Conservation (phyloP, 768 basidiomycete genomes). For the Boletus eberwhitei region DNA sequence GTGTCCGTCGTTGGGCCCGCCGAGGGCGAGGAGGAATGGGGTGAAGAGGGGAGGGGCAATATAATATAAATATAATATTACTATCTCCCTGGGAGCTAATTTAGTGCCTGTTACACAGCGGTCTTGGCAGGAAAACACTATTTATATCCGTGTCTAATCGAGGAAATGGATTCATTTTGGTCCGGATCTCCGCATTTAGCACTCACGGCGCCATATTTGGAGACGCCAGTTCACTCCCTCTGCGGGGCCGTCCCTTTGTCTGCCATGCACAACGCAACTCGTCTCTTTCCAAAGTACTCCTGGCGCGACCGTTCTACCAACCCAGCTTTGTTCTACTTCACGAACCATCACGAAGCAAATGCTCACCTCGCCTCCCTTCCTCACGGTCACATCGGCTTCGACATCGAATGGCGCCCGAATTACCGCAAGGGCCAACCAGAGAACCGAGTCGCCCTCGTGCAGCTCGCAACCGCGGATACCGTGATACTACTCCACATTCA, state of each 20-base stretch:
- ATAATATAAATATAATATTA: too few relatives aligned
- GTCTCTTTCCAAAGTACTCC: conserved; percentile 17
- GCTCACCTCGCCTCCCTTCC: conserved; percentile 17
- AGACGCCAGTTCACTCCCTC: neutral
- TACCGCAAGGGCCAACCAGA: conserved; percentile 49
- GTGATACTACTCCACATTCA: conserved; percentile 66
- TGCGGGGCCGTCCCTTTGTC: conserved; percentile 5
- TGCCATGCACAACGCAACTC: conserved; percentile 1
- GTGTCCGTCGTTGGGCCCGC: neutral
- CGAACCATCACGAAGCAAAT: conserved; percentile 32
- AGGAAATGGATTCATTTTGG: conserved; percentile 20
- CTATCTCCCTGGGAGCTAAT: conserved; percentile 16
- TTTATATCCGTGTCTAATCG: conserved; percentile 26
- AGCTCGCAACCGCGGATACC: conserved; percentile 55
- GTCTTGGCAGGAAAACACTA: conserved; percentile 30
- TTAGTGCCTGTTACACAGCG: conserved; percentile 30
- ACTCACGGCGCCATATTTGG: too few relatives aligned
- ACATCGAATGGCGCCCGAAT: conserved; percentile 77
- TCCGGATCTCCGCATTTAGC: conserved; percentile 8
- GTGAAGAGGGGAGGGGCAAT: neutral
- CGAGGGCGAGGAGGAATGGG: neutral
- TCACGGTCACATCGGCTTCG: conserved; percentile 52
- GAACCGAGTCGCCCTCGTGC: conserved; percentile 72
- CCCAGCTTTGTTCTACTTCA: conserved; percentile 30
- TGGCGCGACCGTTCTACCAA: conserved; percentile 15